A percentile compares a stretch with the other conserved stretches of the same genome.
These are phyloP conservation scores for Apiotrichum gamsii DNA, from an alignment of 1,284 basidiomycete species.

Conservation along the genomic window DNA sequence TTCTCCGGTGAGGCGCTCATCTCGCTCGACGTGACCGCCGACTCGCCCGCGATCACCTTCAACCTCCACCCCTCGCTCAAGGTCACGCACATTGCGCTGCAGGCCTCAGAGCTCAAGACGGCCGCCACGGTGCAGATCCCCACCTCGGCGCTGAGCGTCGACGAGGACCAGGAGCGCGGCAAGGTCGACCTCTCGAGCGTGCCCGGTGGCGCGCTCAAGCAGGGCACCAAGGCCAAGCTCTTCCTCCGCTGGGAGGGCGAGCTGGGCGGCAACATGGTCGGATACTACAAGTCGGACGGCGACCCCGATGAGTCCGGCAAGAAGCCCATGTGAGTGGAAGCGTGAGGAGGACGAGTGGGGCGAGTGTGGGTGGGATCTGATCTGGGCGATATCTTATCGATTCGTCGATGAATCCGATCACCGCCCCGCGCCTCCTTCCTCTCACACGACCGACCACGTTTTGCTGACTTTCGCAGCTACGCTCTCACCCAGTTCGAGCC, in stretches of 20 bases:
- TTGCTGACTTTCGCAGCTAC: constrained; percentile 49
- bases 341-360: too few species aligned
- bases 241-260: constrained; percentile 52
- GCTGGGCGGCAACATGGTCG: constrained; percentile 62
- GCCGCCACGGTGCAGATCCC: constrained; percentile 52
- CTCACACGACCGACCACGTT: too few species aligned
- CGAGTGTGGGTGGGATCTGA: too few species aligned
- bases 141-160: constrained; percentile 50
- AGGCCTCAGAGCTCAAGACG: constrained; percentile 56
- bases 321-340: constrained; percentile 39
- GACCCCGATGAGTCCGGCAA: constrained; percentile 49
- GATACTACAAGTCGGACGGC: constrained; percentile 48
- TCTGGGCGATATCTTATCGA: too few species aligned
- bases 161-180: constrained; percentile 60
- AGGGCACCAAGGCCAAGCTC: constrained; percentile 56
- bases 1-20: constrained; percentile 77
- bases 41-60: constrained; percentile 61
- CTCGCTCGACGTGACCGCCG: constrained; percentile 64
- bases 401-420: too few species aligned
- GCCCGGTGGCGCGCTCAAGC: constrained; percentile 58
- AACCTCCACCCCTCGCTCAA: constrained; percentile 63
- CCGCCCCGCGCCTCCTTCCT: too few species aligned
- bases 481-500: constrained; percentile 77
- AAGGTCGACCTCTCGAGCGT: constrained; percentile 59
- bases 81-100: constrained; percentile 62